Evolutionary conservation across 345 rosid genomes (phyloP), one percentile per base, ranked within the genome.

Genomic region (Gossypium bickii): DNA sequence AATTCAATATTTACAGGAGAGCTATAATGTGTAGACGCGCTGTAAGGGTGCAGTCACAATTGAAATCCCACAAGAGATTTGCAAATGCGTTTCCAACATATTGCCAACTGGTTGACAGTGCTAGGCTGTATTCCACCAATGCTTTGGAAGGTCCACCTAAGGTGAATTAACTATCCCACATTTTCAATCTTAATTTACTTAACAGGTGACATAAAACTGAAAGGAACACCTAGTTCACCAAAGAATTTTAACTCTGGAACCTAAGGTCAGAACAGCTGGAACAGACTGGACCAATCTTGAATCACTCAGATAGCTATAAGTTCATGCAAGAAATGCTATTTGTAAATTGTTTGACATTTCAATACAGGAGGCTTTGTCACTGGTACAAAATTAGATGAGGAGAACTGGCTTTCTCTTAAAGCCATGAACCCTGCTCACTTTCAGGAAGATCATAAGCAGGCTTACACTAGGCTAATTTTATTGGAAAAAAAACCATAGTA

Each of bases 21-120:
- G 97, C 98, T 60, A 85, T 93, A 74, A 87, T 91, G 77, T 87
- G 90, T 53, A 82, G 92, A 87, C 84, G 99, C 82, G 99, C 96
- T 7, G 99, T 95, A 58, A 85, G 98, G 79, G 96, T 95, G 62
- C 82, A 86, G 67, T 90, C 99, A 18, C 99, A 95, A 79, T 73
- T 95, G 61, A 88, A 80, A 82, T 95, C 99, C 27, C 99, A 93
- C 86, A 89, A 90, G 86, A 82, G 98, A 76, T 95, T 93, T 81
- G 99, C 97, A 24, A 81, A 79, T 70, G 93, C 96, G 29, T 93
- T 93, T 83, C 79, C 81, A 68, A 89, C 92, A 69, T 93, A 95
- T 74, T 89, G 94, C 80, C 82, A 83, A 65, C 85, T 93, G 66
- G 99, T 93, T 59, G 99, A 95, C 66, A 86, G 55, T 78, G 99